Percentiles rank a stretch among this genome's conserved stretches.
Evolutionary conservation across 257 asterid genomes (phyloP).

Genomic region (Rehmannia glutinosa): DNA sequence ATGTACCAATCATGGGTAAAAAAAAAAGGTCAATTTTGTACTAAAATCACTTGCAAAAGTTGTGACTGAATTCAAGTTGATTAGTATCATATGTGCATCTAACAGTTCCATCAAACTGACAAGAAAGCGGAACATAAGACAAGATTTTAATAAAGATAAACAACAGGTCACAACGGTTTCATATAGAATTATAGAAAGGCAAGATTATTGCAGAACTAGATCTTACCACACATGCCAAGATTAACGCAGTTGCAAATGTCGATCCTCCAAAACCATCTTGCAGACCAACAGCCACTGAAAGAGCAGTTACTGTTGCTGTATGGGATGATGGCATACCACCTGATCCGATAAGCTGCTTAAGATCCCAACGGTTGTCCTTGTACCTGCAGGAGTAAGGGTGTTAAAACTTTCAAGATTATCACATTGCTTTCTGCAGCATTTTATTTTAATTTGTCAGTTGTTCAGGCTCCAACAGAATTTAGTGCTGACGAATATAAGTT

Average conservation of each 20-base stretch:
- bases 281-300: slow-evolving; percentile 66
- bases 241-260: slow-evolving; percentile 54
- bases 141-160: not conserved
- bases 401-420: not conserved
- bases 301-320: slow-evolving; percentile 82
- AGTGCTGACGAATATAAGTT: too few species aligned
- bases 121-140: not conserved
- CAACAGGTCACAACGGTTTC: not conserved
- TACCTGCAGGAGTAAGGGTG: slow-evolving; percentile 46
- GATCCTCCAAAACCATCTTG: slow-evolving; percentile 79
- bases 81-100: too few species aligned
- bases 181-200: not conserved
- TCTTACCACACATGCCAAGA: slow-evolving; percentile 80
- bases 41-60: not conserved
- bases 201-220: not conserved
- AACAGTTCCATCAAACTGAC: not conserved
- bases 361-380: slow-evolving; percentile 69
- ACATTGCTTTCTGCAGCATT: not conserved
- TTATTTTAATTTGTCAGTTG: too few species aligned
- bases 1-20: not conserved
- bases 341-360: slow-evolving; percentile 69
- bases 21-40: not conserved
- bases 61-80: too few species aligned
- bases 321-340: slow-evolving; percentile 98
- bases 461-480: too few species aligned